These are phyloP conservation scores for Cyberlindnera veronae DNA, from an alignment of 805 yeast species.

Conservation along the genomic window DNA sequence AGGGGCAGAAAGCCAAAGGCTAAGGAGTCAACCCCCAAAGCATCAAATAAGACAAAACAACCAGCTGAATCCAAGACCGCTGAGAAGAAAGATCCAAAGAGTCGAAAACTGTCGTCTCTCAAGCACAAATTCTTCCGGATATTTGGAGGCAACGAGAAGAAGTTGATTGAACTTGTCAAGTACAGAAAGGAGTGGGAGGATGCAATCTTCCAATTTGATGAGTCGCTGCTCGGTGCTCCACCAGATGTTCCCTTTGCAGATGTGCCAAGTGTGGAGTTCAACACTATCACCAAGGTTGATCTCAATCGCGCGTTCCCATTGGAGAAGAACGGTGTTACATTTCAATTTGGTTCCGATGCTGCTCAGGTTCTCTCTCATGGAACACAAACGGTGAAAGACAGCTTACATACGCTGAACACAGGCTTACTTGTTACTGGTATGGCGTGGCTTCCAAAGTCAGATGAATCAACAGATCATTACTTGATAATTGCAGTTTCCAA, in stretches of 20 bases:
- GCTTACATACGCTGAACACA: slow-evolving; percentile 41
- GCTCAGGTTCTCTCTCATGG: slow-evolving; percentile 14
- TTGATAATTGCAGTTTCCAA: slow-evolving; percentile 51
- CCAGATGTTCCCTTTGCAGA: slow-evolving; percentile 1
- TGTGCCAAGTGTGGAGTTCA: slow-evolving; percentile 15
- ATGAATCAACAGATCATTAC: slow-evolving; percentile 31
- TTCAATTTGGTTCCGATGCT: slow-evolving; percentile 21
- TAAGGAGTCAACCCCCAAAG: slow-evolving; percentile 6
- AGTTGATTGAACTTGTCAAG: slow-evolving; percentile 39
- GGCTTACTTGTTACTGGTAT: slow-evolving; percentile 52
- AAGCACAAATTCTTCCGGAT: slow-evolving; percentile 40
- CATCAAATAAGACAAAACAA: too few species aligned
- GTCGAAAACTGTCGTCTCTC: slow-evolving; percentile 32
- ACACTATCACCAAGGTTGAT: slow-evolving; percentile 22
- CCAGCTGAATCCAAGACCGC: too few species aligned
- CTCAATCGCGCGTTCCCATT: slow-evolving; percentile 27
- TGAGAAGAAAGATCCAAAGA: slow-evolving; percentile 21
- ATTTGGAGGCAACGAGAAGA: slow-evolving; percentile 48
- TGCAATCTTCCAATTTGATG: slow-evolving; percentile 41
- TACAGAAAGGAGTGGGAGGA: slow-evolving; percentile 50
- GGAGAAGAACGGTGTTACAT: slow-evolving; percentile 7
- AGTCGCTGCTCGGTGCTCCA: slow-evolving; percentile 25
- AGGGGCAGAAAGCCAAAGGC: slow-evolving; percentile 22
- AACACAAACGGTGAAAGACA: slow-evolving; percentile 24
- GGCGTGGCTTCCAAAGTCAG: slow-evolving; percentile 45